These are phyloP conservation scores for Ilyonectria mors-panacis DNA, from an alignment of 2,329 filamentous ascomycete genomes.

Conservation along the genomic window DNA sequence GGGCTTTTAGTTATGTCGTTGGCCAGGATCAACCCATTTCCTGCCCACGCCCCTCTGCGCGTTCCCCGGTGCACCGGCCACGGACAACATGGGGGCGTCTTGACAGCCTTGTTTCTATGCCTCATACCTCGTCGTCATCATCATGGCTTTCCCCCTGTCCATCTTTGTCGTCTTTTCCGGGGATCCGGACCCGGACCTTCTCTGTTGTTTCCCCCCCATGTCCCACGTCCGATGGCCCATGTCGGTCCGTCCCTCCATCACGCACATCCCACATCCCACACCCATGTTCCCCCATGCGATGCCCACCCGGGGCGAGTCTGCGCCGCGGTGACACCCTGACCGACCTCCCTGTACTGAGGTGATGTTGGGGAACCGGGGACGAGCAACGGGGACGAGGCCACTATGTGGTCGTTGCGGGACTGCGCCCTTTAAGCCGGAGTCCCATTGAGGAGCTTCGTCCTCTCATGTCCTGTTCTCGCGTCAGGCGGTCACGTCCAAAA, in stretches of 20 bases:
- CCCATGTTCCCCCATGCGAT: slow-evolving; percentile 38
- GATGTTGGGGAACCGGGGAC: slow-evolving; percentile 25
- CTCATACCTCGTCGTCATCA: slow-evolving; percentile 33
- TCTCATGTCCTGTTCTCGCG: slow-evolving; percentile 23
- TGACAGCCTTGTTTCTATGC: slow-evolving; percentile 35
- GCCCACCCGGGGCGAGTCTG: slow-evolving; percentile 14
- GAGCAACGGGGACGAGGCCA: slow-evolving; percentile 19
- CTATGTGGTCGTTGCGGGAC: slow-evolving; percentile 22
- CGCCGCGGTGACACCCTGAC: slow-evolving; percentile 6
- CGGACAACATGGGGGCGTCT: slow-evolving; percentile 15
- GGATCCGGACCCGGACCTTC: slow-evolving; percentile 43
- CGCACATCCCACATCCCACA: slow-evolving; percentile 28
- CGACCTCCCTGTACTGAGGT: slow-evolving; percentile 33
- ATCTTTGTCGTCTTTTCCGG: slow-evolving; percentile 34
- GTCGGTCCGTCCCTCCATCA: slow-evolving; percentile 24
- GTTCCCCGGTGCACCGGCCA: slow-evolving; percentile 11
- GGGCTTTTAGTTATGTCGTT: not conserved
- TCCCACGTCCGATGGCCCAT: slow-evolving; percentile 23
- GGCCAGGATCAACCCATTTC: slow-evolving; percentile 15
- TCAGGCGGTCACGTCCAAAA: slow-evolving; percentile 45
- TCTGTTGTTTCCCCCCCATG: slow-evolving; percentile 29
- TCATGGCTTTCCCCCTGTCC: slow-evolving; percentile 31
- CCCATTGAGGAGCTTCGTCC: slow-evolving; percentile 16
- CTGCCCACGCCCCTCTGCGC: slow-evolving; percentile 4
- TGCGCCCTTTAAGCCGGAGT: slow-evolving; percentile 31